Evolutionary conservation across 805 yeast genomes (phyloP).

Genomic region (Nakazawaea pomicola): DNA sequence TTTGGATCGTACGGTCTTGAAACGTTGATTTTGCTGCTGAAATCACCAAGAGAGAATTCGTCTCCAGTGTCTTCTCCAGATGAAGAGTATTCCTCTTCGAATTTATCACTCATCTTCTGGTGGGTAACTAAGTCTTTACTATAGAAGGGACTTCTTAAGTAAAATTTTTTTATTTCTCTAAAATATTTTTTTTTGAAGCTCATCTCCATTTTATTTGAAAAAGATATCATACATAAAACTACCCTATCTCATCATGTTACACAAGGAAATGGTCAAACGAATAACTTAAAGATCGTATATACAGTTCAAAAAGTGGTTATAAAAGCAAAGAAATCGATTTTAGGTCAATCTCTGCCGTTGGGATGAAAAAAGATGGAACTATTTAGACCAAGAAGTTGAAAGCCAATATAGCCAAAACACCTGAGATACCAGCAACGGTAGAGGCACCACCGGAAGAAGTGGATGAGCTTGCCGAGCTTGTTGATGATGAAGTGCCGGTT

Average conservation of each 20-base stretch:
- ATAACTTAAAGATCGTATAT: no score
- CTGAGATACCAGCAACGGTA: conserved; percentile 11
- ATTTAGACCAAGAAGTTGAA: conserved; percentile 11
- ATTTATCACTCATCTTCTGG: neutral
- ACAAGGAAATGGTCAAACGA: no score
- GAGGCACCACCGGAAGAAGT: conserved; percentile 15
- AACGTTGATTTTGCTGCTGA: conserved; percentile 7
- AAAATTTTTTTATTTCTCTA: neutral
- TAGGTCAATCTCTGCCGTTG: no score
- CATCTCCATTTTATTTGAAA: neutral
- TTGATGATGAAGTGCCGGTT: neutral
- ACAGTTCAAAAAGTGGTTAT: no score
- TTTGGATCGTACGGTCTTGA: conserved; percentile 1
- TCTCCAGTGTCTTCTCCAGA: conserved; percentile 1
- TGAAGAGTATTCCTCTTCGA: conserved; percentile 2
- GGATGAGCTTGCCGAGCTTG: conserved; percentile 13
- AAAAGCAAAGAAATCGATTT: no score
- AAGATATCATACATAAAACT: neutral
- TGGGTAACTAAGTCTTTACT: neutral
- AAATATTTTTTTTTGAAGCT: neutral
- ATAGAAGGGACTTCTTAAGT: neutral
- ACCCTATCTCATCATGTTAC: no score
- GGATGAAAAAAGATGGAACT: no score
- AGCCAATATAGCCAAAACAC: conserved; percentile 10
- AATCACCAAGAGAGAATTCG: neutral